Base-by-base conservation (phyloP, 2,329 filamentous ascomycete genomes). In the Emydomyces testavorans region DNA sequence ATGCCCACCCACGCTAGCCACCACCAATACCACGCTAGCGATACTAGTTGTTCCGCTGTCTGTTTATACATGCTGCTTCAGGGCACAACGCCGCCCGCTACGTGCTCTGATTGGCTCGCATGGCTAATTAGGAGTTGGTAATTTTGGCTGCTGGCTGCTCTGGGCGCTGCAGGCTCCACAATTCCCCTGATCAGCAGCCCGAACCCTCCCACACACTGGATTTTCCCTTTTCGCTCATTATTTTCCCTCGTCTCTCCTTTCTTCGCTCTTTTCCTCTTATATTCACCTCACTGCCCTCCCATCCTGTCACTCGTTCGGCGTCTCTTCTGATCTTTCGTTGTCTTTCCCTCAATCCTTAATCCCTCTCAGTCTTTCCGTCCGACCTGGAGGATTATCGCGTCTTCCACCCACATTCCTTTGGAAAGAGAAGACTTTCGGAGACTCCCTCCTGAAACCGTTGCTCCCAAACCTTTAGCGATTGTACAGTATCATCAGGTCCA, bases 391-490 rank as follows among this genome's bases (percentile, higher is more conserved):
- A 60, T 58, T 57, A 51, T 53, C 56, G 52, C 60, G 62, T 65
- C 64, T 66, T 53, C 51, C 62, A 60, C 57, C 52, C 57, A 67
- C 65, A 50, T 58, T 68, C 66, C 51, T 67, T 67, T 62, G 46
- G 46, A 48, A 48, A 48, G 37, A 37, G 4, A 42, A n/a, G 7
- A 21, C 23, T 32, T 24, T 34, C 16, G 5, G 16, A 32, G 16
- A 32, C 44, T 29, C 36, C 28, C 42, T 36, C 15, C 32, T 40
- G 38, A 40, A 40, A 29, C 38, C 2, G 20, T 40, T 40, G 38
- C 23, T 29, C 38, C n/a, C 24, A 29, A 20, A 6, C 23, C 7
- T 40, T n/a, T 11, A 11, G 20, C 38, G 38, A 32, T 24, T 43
- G 40, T 43, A 43, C 40, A 43, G 40, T 23, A 24, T 43, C 40